Evolutionary conservation across 2,329 filamentous ascomycete genomes (phyloP).

Genomic region (Penicillium sp.): DNA sequence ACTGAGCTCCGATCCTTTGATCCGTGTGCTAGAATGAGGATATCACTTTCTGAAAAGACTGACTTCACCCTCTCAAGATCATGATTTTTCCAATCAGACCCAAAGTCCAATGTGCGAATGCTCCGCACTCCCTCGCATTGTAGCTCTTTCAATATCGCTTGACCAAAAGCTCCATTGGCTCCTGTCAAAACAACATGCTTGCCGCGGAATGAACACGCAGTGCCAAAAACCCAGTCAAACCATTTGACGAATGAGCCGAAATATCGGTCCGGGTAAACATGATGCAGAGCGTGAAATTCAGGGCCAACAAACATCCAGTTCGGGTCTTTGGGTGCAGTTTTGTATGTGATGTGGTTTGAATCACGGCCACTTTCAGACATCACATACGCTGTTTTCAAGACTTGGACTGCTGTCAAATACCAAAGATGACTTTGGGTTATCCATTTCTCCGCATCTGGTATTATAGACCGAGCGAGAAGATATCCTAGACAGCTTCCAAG

Average conservation of each 20-base stretch:
- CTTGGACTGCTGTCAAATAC: constrained; percentile 1
- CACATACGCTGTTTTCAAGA: constrained; percentile 1
- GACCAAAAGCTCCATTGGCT: constrained; percentile 13
- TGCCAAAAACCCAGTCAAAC: constrained; percentile 22
- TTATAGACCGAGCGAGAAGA: not conserved
- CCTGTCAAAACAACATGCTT: constrained; percentile 17
- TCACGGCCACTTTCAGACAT: constrained; percentile 15
- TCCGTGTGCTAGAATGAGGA: constrained; percentile 18
- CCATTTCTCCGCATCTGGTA: not conserved
- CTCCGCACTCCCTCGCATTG: constrained; percentile 12
- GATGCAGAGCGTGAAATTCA: constrained; percentile 20
- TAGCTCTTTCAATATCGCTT: constrained; percentile 12
- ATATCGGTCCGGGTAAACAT: constrained; percentile 20
- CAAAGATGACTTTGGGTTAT: not conserved
- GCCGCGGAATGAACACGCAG: constrained; percentile 17
- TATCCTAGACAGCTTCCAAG: constrained; percentile 14
- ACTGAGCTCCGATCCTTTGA: constrained; percentile 12
- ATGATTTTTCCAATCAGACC: constrained; percentile 13
- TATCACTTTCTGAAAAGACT: constrained; percentile 8
- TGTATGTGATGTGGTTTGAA: constrained; percentile 20
- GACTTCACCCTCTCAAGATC: not conserved
- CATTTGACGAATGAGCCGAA: constrained; percentile 21
- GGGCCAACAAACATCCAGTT: constrained; percentile 20
- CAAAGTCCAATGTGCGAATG: constrained; percentile 8
- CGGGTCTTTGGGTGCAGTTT: constrained; percentile 17